These are phyloP conservation scores for Peronospora tabacina DNA, from an alignment of 352 stramenopile species.

Conservation along the genomic window DNA sequence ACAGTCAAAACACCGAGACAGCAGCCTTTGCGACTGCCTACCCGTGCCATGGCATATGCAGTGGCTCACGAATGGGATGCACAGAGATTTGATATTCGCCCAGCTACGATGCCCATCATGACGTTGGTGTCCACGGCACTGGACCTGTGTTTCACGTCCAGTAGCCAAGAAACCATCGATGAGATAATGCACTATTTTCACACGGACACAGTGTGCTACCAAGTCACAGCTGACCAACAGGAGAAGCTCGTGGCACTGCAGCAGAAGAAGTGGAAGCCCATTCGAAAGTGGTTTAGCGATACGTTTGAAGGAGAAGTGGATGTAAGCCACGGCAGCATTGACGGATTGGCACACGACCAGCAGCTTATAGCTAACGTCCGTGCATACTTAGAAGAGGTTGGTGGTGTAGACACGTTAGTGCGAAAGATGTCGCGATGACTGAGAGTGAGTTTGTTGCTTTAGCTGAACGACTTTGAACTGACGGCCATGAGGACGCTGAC, in stretches of 20 bases:
- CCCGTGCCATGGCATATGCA: conserved; percentile 53
- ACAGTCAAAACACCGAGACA: conserved; percentile 69
- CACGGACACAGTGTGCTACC: conserved; percentile 86
- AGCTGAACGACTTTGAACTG: conserved; percentile 73
- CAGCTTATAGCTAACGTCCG: conserved; percentile 57
- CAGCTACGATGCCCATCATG: conserved; percentile 84
- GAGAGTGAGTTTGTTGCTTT: neutral
- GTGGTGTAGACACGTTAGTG: neutral
- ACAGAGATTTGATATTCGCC: conserved; percentile 63
- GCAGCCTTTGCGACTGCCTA: conserved; percentile 55
- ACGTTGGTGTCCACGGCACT: conserved; percentile 74
- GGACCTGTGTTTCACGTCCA: conserved; percentile 54
- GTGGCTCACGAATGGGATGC: conserved; percentile 84
- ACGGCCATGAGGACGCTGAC: conserved; percentile 64
- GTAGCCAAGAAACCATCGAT: conserved; percentile 46
- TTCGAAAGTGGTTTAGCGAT: conserved; percentile 79
- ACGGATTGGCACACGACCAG: conserved; percentile 49
- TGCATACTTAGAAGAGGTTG: conserved; percentile 49
- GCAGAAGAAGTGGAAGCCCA: conserved; percentile 78
- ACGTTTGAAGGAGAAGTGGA: conserved; percentile 71
- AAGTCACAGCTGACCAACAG: conserved; percentile 71
- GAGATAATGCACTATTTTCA: conserved; percentile 85
- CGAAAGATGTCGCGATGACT: neutral
- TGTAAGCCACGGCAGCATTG: conserved; percentile 76
- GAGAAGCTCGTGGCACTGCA: conserved; percentile 74